A percentile compares a stretch with the other conserved stretches of the same genome.
phyloP scores from a whole-genome alignment of 805 yeast genomes.

The Tetrapisispora fleetii region DNA sequence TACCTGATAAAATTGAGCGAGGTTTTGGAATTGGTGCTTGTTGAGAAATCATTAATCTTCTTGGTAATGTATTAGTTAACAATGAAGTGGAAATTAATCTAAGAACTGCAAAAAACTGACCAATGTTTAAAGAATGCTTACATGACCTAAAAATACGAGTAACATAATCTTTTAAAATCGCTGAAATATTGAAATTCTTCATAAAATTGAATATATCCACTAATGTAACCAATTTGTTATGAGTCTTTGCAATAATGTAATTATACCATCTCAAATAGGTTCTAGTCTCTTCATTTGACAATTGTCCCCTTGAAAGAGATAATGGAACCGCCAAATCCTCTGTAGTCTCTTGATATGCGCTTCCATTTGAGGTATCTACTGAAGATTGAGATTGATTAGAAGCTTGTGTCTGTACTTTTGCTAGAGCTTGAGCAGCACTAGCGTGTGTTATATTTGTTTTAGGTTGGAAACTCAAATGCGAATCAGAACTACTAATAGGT shows the following conservation, averaged over 20 bases:
- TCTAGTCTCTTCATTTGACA: conserved; percentile 67
- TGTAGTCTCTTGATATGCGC: conserved; percentile 17
- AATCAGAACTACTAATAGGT: background rate
- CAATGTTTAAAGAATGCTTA: conserved; percentile 58
- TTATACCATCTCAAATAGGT: conserved; percentile 93
- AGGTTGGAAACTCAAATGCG: background rate
- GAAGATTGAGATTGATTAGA: background rate
- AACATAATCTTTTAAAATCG: conserved; percentile 41
- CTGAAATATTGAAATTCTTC: conserved; percentile 59
- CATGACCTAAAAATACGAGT: conserved; percentile 41
- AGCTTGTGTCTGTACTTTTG: background rate
- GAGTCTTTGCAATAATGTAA: conserved; percentile 64
- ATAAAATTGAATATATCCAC: conserved; percentile 74
- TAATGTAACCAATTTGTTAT: conserved; percentile 54
- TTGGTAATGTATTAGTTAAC: conserved; percentile 39
- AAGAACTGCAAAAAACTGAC: conserved; percentile 82
- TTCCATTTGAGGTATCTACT: background rate
- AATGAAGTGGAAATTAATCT: conserved; percentile 70
- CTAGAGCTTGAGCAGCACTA: background rate
- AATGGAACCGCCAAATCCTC: conserved; percentile 44
- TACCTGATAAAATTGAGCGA: conserved; percentile 59
- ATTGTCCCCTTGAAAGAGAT: conserved; percentile 54
- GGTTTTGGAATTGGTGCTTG: conserved; percentile 71
- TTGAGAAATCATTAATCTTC: conserved; percentile 41
- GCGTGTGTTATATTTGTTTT: background rate